Conservation (phyloP, 805 yeast species). For the Tetrapisispora iriomotensis region DNA sequence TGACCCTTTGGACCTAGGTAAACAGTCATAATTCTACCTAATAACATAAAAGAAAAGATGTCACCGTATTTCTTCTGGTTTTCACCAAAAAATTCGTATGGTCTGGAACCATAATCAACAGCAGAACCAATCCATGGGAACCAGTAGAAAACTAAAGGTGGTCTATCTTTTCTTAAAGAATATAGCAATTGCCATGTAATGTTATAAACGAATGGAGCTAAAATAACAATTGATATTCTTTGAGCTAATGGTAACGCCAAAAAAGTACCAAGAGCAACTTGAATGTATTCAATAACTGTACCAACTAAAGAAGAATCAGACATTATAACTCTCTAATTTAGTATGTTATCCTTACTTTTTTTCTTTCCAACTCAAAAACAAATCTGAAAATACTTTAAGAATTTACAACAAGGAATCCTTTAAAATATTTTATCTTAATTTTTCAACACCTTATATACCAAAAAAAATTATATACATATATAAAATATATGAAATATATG, state of each 20-base stretch:
- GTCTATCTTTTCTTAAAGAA: constrained; percentile 71
- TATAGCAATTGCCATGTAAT: constrained; percentile 57
- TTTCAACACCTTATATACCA: too few relatives aligned
- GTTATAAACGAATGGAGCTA: constrained; percentile 53
- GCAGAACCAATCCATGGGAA: constrained; percentile 96
- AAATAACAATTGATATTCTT: constrained; percentile 27
- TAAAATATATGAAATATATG: too few relatives aligned
- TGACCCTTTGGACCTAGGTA: constrained; percentile 96
- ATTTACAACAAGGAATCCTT: too few relatives aligned
- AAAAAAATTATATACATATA: too few relatives aligned
- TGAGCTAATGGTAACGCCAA: constrained; percentile 30
- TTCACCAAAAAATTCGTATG: constrained; percentile 76
- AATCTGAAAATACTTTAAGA: too few relatives aligned
- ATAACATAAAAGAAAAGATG: constrained; percentile 77
- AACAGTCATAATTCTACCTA: constrained; percentile 92
- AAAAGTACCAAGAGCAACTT: constrained; percentile 13
- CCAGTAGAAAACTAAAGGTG: constrained; percentile 85
- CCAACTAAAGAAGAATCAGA: constrained; percentile 11
- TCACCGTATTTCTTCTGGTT: constrained; percentile 84
- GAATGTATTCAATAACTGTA: constrained; percentile 11
- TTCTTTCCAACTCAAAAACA: too few relatives aligned
- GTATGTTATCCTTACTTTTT: too few relatives aligned
- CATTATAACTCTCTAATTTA: too few relatives aligned
- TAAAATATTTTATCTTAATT: too few relatives aligned
- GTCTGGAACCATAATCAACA: constrained; percentile 80